phyloP scores from a whole-genome alignment of 2,329 filamentous ascomycete genomes.

The Rugonectria rugulosa region DNA sequence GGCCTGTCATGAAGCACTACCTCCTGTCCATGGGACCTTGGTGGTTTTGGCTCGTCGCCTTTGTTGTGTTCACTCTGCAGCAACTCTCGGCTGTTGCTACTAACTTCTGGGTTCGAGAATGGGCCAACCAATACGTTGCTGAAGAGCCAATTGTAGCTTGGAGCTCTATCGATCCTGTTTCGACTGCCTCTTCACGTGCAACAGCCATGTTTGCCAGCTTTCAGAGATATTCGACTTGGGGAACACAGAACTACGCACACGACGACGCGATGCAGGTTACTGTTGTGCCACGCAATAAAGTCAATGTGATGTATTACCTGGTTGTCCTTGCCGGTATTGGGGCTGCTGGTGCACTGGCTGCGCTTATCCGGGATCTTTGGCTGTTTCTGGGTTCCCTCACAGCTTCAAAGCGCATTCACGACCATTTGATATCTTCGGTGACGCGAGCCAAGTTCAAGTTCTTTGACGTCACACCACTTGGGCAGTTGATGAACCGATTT shows the following conservation, averaged over 20 bases:
- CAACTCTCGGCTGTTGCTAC: slow-evolving; percentile 87
- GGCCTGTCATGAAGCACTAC: slow-evolving; percentile 86
- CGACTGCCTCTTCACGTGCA: slow-evolving; percentile 38
- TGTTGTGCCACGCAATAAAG: slow-evolving; percentile 51
- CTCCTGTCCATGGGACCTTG: slow-evolving; percentile 91
- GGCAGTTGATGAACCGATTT: slow-evolving; percentile 97
- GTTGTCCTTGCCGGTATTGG: slow-evolving; percentile 83
- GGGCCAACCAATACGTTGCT: slow-evolving; percentile 86
- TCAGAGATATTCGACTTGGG: slow-evolving; percentile 45
- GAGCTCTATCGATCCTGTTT: slow-evolving; percentile 31
- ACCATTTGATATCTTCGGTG: slow-evolving; percentile 77
- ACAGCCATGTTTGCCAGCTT: slow-evolving; percentile 47
- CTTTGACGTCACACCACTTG: slow-evolving; percentile 94
- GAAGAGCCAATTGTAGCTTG: slow-evolving; percentile 44
- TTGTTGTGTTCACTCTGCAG: slow-evolving; percentile 78
- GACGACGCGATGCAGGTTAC: slow-evolving; percentile 22
- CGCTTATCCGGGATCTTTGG: slow-evolving; percentile 83
- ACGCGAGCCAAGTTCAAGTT: slow-evolving; percentile 95
- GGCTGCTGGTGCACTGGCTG: slow-evolving; percentile 78
- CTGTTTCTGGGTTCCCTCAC: slow-evolving; percentile 91
- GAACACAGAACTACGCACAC: background rate
- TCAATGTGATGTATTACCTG: slow-evolving; percentile 86
- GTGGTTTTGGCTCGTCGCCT: slow-evolving; percentile 89
- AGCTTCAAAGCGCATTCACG: slow-evolving; percentile 86
- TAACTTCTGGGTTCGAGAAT: slow-evolving; percentile 93